These are phyloP conservation scores for Candida labiduridarum DNA, from an alignment of 1,139 yeast genomes.

Conservation along the genomic window DNA sequence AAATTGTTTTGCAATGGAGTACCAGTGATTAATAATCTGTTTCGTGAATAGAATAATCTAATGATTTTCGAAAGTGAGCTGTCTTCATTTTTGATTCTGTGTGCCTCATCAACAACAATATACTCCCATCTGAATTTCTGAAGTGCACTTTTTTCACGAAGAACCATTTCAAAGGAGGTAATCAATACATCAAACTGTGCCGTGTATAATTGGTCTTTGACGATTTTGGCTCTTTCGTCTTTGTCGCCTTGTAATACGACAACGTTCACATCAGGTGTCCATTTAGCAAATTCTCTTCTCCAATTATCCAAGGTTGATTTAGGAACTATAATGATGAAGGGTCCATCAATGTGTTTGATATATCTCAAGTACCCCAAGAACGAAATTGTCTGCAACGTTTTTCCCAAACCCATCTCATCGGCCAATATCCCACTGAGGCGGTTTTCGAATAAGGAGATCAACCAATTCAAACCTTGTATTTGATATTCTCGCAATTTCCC, in stretches of 20 bases:
- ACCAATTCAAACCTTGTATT: constrained; percentile 52
- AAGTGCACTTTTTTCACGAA: constrained; percentile 79
- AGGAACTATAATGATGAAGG: constrained; percentile 90
- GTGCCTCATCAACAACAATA: constrained; percentile 94
- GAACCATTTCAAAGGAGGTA: constrained; percentile 91
- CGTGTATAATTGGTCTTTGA: constrained; percentile 59
- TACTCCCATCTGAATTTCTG: constrained; percentile 92
- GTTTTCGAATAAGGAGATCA: constrained; percentile 47
- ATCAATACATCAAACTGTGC: constrained; percentile 87
- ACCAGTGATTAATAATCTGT: constrained; percentile 87
- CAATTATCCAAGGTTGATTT: constrained; percentile 95
- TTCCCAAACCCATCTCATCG: constrained; percentile 55
- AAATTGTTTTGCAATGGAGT: constrained; percentile 94
- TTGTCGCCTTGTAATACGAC: constrained; percentile 86
- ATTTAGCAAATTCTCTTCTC: constrained; percentile 88
- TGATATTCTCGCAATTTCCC: constrained; percentile 82
- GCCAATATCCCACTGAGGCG: constrained; percentile 49
- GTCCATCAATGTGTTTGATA: constrained; percentile 79
- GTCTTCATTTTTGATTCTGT: constrained; percentile 92
- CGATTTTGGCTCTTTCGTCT: constrained; percentile 66
- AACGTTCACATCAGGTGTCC: constrained; percentile 96
- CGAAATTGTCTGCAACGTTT: constrained; percentile 50
- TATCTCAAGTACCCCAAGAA: constrained; percentile 87
- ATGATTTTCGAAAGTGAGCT: constrained; percentile 88
- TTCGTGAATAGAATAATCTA: constrained; percentile 80